Conservation (phyloP, 2,329 filamentous ascomycete species). For the Fusarium pseudocircinatum region DNA sequence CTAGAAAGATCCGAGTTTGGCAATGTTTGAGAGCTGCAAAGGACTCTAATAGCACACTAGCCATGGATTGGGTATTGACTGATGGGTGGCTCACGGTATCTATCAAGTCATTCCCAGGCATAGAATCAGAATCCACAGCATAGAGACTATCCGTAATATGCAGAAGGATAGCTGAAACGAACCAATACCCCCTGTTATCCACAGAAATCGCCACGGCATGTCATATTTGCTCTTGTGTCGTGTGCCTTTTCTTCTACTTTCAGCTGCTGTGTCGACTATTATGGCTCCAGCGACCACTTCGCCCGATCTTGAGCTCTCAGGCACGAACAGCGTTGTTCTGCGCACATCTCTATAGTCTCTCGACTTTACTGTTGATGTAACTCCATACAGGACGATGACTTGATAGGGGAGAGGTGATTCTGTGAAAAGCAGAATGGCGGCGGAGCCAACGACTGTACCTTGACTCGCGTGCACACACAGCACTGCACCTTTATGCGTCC, state of each 20-base stretch:
- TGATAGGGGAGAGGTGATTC: background rate
- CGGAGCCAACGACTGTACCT: background rate
- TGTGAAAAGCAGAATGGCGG: background rate
- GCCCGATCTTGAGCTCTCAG: background rate
- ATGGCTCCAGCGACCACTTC: background rate
- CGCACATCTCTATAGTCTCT: background rate
- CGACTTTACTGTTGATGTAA: too few relatives aligned
- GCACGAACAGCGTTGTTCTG: background rate
- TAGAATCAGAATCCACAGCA: slow-evolving; percentile 2
- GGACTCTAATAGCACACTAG: background rate
- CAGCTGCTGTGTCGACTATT: background rate
- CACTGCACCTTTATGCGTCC: background rate
- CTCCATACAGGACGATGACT: background rate
- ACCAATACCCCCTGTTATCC: slow-evolving; percentile 3
- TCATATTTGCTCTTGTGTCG: slow-evolving; percentile 14
- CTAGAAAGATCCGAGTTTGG: background rate
- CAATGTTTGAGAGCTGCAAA: background rate
- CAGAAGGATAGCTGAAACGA: background rate
- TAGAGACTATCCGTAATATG: background rate
- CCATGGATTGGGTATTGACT: background rate
- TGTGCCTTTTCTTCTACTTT: background rate
- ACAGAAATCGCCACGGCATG: background rate
- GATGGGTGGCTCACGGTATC: background rate
- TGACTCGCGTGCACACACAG: slow-evolving; percentile 17
- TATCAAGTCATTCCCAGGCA: background rate